phyloP scores from a whole-genome alignment of 345 rosid genomes.

The Populus euphratica region DNA sequence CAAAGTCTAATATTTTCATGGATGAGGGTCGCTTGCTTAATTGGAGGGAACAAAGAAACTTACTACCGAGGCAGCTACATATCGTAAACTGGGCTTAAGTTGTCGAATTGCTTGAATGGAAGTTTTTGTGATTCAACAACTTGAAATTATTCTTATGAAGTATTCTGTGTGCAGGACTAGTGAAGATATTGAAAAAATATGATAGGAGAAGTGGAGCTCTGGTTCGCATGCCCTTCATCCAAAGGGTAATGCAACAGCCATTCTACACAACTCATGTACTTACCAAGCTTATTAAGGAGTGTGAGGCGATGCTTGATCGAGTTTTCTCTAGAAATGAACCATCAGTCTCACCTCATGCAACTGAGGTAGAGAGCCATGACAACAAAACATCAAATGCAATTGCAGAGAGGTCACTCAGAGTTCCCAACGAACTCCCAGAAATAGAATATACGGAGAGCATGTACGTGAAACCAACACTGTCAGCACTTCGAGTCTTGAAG shows the following conservation, averaged over 20 bases:
- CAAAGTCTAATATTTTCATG: neutral
- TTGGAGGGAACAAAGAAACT: neutral
- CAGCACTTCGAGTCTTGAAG: constrained; percentile 68
- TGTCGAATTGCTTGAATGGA: neutral
- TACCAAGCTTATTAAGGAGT: constrained; percentile 74
- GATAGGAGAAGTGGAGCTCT: constrained; percentile 93
- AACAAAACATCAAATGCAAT: constrained; percentile 33
- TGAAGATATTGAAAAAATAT: constrained; percentile 88
- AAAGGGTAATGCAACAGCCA: constrained; percentile 88
- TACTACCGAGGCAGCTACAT: neutral
- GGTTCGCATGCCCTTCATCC: constrained; percentile 85
- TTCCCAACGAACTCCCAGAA: constrained; percentile 58
- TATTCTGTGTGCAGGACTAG: constrained; percentile 58
- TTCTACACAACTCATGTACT: constrained; percentile 87
- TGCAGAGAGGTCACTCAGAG: constrained; percentile 22
- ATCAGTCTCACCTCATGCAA: constrained; percentile 23
- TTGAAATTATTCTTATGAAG: neutral
- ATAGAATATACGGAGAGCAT: constrained; percentile 62
- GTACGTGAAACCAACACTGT: constrained; percentile 68
- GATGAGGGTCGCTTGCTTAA: neutral
- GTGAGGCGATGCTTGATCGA: constrained; percentile 69
- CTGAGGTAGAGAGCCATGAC: constrained; percentile 20
- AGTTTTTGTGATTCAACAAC: neutral
- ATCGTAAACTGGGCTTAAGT: neutral
- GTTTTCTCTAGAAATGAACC: constrained; percentile 46